Evolutionary conservation across 139 green algal species (phyloP).

Genomic region (Chlorella sp.): DNA sequence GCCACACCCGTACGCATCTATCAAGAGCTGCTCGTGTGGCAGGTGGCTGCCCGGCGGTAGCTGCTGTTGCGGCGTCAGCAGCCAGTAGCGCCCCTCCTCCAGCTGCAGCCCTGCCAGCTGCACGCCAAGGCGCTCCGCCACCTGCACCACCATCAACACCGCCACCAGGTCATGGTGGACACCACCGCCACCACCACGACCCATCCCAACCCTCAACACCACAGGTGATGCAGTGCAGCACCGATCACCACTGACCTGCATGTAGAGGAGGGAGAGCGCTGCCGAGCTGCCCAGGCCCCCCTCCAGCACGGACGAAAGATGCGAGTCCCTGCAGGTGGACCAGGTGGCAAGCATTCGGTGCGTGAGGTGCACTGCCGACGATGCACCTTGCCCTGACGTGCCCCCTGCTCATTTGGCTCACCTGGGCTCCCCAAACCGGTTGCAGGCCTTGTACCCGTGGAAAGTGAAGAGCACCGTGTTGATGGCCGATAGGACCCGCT

Average conservation of each 20-base stretch:
- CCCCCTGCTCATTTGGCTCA: neutral
- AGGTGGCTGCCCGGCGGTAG: too few species aligned
- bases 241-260: neutral
- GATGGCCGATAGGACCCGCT: slow-evolving; percentile 34
- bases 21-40: too few species aligned
- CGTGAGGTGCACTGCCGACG: neutral
- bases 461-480: slow-evolving; percentile 54
- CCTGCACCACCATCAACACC: slow-evolving; percentile 11
- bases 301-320: slow-evolving; percentile 49
- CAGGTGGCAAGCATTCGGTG: too few species aligned
- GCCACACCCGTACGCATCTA: too few species aligned
- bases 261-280: slow-evolving; percentile 55
- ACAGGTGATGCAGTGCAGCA: neutral
- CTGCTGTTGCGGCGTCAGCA: slow-evolving; percentile 54
- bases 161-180: neutral
- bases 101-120: slow-evolving; percentile 25
- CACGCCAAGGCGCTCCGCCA: slow-evolving; percentile 44
- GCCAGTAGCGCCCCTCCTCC: slow-evolving; percentile 38
- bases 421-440: slow-evolving; percentile 41
- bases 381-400: neutral
- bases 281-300: slow-evolving; percentile 35
- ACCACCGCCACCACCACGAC: too few species aligned
- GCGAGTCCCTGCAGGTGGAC: slow-evolving; percentile 29
- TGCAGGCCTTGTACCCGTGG: slow-evolving; percentile 53
- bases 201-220: neutral